A percentile compares a stretch with the other conserved stretches of the same genome.
Conservation (phyloP, 345 rosid species). For the Corchorus capsularis region DNA sequence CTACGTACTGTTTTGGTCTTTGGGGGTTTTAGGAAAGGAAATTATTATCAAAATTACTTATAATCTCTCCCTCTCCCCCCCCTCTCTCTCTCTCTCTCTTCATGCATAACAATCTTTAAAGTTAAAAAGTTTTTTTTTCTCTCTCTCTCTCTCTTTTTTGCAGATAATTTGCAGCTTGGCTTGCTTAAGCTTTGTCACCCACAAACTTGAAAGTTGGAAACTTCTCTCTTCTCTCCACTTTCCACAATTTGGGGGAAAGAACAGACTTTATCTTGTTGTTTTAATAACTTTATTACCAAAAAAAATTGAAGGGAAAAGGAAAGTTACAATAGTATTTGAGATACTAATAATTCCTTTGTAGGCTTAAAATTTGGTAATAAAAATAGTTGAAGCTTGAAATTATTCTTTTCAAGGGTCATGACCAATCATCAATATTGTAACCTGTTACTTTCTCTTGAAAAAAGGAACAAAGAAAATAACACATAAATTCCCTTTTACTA, state of each 20-base stretch:
- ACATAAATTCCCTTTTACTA: too few relatives aligned
- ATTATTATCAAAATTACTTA: neutral
- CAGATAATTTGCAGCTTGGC: conserved; percentile 2
- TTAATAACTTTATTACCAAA: neutral
- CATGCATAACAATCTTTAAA: neutral
- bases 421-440: neutral
- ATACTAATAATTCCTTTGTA: neutral
- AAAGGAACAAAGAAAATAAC: too few relatives aligned
- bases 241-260: neutral
- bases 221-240: neutral
- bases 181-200: neutral
- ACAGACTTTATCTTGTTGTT: neutral
- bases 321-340: neutral
- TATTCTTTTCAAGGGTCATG: neutral
- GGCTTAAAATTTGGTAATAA: neutral
- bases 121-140: too few relatives aligned
- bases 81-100: neutral
- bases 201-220: neutral
- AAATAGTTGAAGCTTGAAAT: neutral
- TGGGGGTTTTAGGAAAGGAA: neutral
- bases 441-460: neutral
- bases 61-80: too few relatives aligned
- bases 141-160: neutral
- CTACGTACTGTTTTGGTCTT: conserved; percentile 12
- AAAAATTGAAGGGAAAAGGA: neutral